Conservation (phyloP, 176 grass and related monocot genomes). For the Phoenix dactylifera region DNA sequence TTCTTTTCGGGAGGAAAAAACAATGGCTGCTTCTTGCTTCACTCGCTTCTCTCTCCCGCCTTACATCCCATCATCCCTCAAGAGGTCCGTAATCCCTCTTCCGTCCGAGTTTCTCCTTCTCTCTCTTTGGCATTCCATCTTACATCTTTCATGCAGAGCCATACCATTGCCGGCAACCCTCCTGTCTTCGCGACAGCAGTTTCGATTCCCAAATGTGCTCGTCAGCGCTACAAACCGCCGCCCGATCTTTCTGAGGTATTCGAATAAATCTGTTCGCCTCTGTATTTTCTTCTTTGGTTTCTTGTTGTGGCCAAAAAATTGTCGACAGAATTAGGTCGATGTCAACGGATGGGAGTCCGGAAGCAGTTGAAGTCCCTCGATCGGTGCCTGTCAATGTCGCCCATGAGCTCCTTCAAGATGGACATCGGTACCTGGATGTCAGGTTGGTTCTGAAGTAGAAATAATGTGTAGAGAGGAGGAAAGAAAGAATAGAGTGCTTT, state of each 20-base stretch:
- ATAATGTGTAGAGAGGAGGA: too few species aligned
- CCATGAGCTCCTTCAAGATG: constrained; percentile 7
- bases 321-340: neutral
- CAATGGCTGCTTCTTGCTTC: constrained; percentile 11
- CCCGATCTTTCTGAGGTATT: neutral
- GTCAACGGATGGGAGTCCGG: constrained; percentile 2
- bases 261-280: neutral
- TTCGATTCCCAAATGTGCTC: neutral
- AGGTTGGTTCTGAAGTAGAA: neutral
- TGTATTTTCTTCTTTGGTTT: neutral
- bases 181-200: neutral
- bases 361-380: neutral
- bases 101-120: too few species aligned
- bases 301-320: neutral
- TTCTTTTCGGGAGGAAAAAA: neutral
- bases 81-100: neutral
- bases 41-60: neutral
- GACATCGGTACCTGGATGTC: constrained; percentile 14
- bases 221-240: neutral
- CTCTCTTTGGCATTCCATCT: constrained; percentile 4
- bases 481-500: too few species aligned
- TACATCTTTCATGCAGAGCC: neutral
- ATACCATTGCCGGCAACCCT: neutral
- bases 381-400: constrained; percentile 13
- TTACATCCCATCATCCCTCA: neutral